A percentile compares a stretch with the other conserved stretches of the same genome.
Conservation (phyloP, 2,329 filamentous ascomycete species). For the Tothia fuscella region DNA sequence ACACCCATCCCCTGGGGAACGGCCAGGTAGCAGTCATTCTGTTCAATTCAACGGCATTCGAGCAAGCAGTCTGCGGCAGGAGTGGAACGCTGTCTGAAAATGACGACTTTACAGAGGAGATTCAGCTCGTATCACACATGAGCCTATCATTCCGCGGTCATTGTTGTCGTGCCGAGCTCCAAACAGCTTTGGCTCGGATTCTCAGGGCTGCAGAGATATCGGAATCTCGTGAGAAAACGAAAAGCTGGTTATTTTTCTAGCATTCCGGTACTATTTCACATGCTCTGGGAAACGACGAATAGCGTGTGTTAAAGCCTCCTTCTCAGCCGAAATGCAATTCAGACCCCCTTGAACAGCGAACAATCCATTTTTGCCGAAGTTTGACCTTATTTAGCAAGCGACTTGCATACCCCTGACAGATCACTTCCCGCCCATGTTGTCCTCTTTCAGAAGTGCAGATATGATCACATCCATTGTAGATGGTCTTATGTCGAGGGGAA, state of each 20-base stretch:
- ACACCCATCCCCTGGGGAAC: background rate
- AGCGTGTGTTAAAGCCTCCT: background rate
- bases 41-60: too few relatives aligned
- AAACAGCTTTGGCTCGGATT: too few relatives aligned
- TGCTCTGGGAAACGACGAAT: conserved; percentile 1
- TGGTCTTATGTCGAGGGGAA: too few relatives aligned
- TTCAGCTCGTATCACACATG: background rate
- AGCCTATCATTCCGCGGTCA: background rate
- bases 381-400: too few relatives aligned
- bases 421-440: too few relatives aligned
- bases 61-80: background rate
- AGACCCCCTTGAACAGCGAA: background rate
- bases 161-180: background rate
- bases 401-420: too few relatives aligned
- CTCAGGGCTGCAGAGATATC: background rate
- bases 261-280: background rate
- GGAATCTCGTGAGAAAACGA: background rate
- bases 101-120: background rate
- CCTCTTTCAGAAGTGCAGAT: too few relatives aligned
- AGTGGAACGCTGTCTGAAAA: conserved; percentile 1
- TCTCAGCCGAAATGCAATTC: background rate
- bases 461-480: too few relatives aligned
- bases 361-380: too few relatives aligned
- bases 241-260: too few relatives aligned
- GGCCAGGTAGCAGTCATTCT: background rate